Percentiles rank a stretch among this genome's conserved stretches.
Evolutionary conservation across 2,329 filamentous ascomycete species (phyloP).

Genomic region (Paraconiothyrium sp.): DNA sequence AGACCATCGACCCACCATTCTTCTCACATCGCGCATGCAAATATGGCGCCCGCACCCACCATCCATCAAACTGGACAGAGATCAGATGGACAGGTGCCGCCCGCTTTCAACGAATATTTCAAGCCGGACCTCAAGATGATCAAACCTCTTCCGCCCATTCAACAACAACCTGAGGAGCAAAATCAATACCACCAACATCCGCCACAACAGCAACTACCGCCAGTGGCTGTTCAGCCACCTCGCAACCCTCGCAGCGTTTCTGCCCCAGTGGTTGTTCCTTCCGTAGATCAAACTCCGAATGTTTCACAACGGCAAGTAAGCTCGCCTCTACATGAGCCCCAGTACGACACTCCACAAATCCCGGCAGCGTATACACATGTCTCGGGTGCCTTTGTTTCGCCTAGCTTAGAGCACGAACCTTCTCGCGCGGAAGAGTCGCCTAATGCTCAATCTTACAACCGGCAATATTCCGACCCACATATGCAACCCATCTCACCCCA

Average conservation of each 20-base stretch:
- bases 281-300: constrained; percentile 21
- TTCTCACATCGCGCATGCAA: constrained; percentile 13
- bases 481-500: constrained; percentile 46
- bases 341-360: constrained; percentile 48
- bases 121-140: constrained; percentile 29
- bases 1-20: constrained; percentile 19
- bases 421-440: constrained; percentile 20
- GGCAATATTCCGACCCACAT: constrained; percentile 39
- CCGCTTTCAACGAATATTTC: constrained; percentile 36
- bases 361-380: constrained; percentile 48
- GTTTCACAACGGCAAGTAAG: constrained; percentile 32
- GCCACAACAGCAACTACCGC: constrained; percentile 18
- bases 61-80: constrained; percentile 18
- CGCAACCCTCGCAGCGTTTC: constrained; percentile 31
- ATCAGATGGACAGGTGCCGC: constrained; percentile 21
- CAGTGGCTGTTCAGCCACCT: constrained; percentile 18
- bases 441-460: constrained; percentile 20
- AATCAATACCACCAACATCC: constrained; percentile 21
- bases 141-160: constrained; percentile 14
- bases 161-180: constrained; percentile 13
- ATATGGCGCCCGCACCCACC: not conserved
- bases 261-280: constrained; percentile 26
- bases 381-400: constrained; percentile 41
- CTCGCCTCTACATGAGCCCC: constrained; percentile 37
- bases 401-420: constrained; percentile 27